Evolutionary conservation across 129 eudicot genomes (phyloP), one percentile per base, ranked within the genome.

Genomic region (Lactuca saligna): DNA sequence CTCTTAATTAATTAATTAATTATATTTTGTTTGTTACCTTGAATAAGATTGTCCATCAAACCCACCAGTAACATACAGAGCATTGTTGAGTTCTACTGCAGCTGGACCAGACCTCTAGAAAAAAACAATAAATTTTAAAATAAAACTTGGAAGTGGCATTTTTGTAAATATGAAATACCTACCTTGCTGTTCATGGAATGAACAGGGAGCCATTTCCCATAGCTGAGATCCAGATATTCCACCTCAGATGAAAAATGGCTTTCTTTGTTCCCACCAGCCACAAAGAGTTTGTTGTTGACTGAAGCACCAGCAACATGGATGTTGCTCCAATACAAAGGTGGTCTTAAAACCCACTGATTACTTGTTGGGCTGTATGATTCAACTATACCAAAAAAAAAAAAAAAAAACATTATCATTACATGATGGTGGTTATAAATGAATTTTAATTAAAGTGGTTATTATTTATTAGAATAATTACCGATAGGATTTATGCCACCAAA

Each of bases 41-140:
- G 78, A 41, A 74, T 88, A 92, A 57, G 83, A 68, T 13, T 4
- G 61, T 68, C 95, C 96, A 69, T 92, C 85, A 63, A 76, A 92
- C 53, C 98, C 98, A 65, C 98, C 98, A 81, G 58, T 73, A 48
- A 82, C 96, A 67, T 88, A 88, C n/a, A 92, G 71, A 7, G 81
- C 85, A 51, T 83, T 85, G 66, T 88, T 72, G 15, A 82, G 66
- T 29, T 84, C 85, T 17, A 84, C 82, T 9, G 84, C 89, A 10
- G 94, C 91, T 0, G 88, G 83, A 79, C 83, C 82, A 54, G 82
- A 80, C 46, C 98, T 88, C 98, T 92, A 75, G 68, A 57, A 44
- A 57, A 57, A 53, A 38, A 13, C 13, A 46, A 46, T 3, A 0
- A 46, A 46, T 1, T 10, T 2, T 0, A 10, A 44, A 46, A 8